Base-by-base conservation (phyloP, 164 flowering plant genomes). In the Dillenia suffruticosa region DNA sequence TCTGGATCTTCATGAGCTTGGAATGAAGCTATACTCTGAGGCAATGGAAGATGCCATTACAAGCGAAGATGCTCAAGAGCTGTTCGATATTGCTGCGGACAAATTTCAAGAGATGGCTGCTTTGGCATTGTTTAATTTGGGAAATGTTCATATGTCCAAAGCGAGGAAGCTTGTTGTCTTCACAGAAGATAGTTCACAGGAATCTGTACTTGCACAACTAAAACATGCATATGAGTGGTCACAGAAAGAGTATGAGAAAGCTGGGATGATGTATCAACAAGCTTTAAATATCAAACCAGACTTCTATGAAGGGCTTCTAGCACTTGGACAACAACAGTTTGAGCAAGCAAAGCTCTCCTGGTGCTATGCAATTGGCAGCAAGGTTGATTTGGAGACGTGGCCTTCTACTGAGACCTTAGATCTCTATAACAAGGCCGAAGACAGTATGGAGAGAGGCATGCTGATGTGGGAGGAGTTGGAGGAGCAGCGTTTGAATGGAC, bases 31-130 rank as follows among this genome's bases (percentile, higher is more conserved):
- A 9, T 87, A 87, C 68, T 82, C 90, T 12, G 97, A 93, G 64
- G 98, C 96, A 9, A 74, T 87, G 81, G 97, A 90, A 74, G 96
- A 88, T 54, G 69, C 78, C 2, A 82, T 86, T 49, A 85, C 92
- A 1, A 76, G 91, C 73, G 86, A 90, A 51, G 95, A 83, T 70
- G 96, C 97, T 2, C 91, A 87, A 65, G 73, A 62, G 46, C 76
- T 83, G 46, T 90, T 93, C 56, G 76, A 75, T 22, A 63, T 62
- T 44, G 98, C 97, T 45, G 82, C 84, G 40, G 84, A 76, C 17
- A 83, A 81, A 68, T 93, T 93, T 64, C 95, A 87, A 61, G 96
- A 93, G 64, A 82, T 90, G 91, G 84, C 87, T 6, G 92, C 97
- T 51, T 66, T 90, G 63, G 92, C 98, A 47, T 61, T 87, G 72